A percentile compares a stretch with the other conserved stretches of the same genome.
phyloP scores from a whole-genome alignment of 805 yeast species.

The Candida railenensis region DNA sequence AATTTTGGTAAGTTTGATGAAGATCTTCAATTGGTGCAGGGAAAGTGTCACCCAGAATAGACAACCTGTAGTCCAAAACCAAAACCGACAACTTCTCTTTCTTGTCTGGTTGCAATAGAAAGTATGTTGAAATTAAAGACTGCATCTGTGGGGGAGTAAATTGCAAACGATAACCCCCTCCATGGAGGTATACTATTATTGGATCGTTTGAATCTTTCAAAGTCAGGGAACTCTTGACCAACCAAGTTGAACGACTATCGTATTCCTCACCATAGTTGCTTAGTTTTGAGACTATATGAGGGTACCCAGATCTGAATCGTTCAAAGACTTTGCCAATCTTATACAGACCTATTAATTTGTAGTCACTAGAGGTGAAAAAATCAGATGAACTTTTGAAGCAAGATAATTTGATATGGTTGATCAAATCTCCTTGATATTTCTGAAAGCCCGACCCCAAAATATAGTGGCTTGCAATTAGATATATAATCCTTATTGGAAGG shows the following conservation, averaged over 20 bases:
- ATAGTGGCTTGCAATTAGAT: neutral
- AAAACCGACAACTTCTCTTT: constrained; percentile 18
- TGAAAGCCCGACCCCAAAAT: neutral
- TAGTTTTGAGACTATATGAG: neutral
- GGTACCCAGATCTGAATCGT: neutral
- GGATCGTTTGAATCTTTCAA: constrained; percentile 25
- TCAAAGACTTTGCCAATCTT: neutral
- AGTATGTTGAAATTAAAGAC: constrained; percentile 25
- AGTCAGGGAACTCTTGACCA: constrained; percentile 22
- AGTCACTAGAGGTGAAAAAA: neutral
- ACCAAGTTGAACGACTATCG: constrained; percentile 33
- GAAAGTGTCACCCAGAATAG: constrained; percentile 26
- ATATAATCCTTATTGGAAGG: neutral
- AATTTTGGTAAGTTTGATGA: constrained; percentile 21
- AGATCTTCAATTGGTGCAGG: constrained; percentile 34
- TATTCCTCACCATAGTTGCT: constrained; percentile 22
- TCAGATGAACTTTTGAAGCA: neutral
- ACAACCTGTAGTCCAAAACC: constrained; percentile 26
- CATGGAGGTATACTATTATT: constrained; percentile 34
- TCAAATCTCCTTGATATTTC: neutral
- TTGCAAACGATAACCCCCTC: constrained; percentile 39
- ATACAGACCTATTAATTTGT: neutral
- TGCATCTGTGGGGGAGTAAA: constrained; percentile 29
- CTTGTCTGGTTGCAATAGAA: constrained; percentile 23
- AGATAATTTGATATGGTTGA: neutral